Conservation (phyloP, 352 stramenopile genomes). For the Phytophthora chlamydospora region DNA sequence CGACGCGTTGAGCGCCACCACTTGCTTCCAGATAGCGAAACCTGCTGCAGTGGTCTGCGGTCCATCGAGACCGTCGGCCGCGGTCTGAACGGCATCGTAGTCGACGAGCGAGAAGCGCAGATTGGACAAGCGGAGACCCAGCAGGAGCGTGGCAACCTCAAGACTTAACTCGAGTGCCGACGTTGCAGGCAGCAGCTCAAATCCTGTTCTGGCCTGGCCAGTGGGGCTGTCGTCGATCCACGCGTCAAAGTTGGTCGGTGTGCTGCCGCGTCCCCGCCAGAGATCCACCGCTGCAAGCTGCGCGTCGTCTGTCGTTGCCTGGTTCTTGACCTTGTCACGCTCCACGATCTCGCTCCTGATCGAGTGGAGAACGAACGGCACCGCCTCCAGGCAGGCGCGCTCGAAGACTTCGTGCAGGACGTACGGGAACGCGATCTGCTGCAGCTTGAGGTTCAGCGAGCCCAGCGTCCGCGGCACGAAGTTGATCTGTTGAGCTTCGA, state of each 20-base stretch:
- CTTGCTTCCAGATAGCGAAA: conserved; percentile 81
- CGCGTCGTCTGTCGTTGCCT: conserved; percentile 37
- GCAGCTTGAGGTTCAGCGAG: conserved; percentile 50
- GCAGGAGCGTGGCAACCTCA: conserved; percentile 58
- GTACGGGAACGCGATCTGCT: conserved; percentile 65
- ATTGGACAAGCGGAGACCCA: conserved; percentile 61
- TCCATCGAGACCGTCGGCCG: conserved; percentile 15
- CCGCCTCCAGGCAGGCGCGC: conserved; percentile 61
- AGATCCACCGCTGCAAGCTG: conserved; percentile 60
- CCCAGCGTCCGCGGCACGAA: conserved; percentile 59
- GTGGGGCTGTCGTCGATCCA: conserved; percentile 72
- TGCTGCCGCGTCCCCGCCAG: conserved; percentile 47
- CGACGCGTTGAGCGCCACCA: conserved; percentile 66
- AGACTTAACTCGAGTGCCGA: conserved; percentile 53
- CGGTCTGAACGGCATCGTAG: conserved; percentile 45
- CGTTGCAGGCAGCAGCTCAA: conserved; percentile 58
- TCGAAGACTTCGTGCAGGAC: conserved; percentile 64
- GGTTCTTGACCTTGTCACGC: conserved; percentile 48
- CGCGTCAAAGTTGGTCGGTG: conserved; percentile 58
- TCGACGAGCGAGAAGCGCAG: conserved; percentile 73
- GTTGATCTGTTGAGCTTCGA: conserved; percentile 41
- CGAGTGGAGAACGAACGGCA: conserved; percentile 59
- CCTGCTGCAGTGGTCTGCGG: conserved; percentile 44
- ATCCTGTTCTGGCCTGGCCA: conserved; percentile 49
- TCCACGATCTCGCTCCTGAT: conserved; percentile 75